Conservation (phyloP, 495 filamentous ascomycete genomes). For the Neurospora sp. region DNA sequence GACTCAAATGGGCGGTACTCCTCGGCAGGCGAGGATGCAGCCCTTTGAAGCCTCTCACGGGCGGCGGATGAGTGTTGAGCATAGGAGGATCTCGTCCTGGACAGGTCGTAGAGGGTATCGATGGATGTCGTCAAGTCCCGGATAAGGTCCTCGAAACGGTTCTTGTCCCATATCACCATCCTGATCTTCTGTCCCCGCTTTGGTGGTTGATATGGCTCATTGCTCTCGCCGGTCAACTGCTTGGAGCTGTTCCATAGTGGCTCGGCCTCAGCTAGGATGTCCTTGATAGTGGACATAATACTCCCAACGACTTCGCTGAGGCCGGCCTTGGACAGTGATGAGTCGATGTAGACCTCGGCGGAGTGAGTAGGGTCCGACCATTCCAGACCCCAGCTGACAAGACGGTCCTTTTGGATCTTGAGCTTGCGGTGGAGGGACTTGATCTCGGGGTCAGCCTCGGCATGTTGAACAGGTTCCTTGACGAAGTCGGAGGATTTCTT, state of each 20-base stretch:
- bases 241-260: conserved; percentile 52
- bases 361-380: conserved; percentile 66
- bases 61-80: conserved; percentile 20
- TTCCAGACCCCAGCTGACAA: conserved; percentile 82
- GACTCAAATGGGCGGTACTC: conserved; percentile 42
- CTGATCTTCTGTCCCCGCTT: conserved; percentile 33
- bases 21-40: conserved; percentile 23
- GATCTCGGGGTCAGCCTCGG: conserved; percentile 44
- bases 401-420: conserved; percentile 59
- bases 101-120: conserved; percentile 83
- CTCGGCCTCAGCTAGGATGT: conserved; percentile 77
- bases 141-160: conserved; percentile 57
- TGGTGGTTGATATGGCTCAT: conserved; percentile 22
- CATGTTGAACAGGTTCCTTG: conserved; percentile 55
- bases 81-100: conserved; percentile 51
- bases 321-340: conserved; percentile 71
- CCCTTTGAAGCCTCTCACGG: conserved; percentile 13
- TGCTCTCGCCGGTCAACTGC: conserved; percentile 33
- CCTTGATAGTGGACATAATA: conserved; percentile 83
- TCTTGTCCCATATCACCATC: conserved; percentile 48
- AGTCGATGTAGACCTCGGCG: conserved; percentile 65
- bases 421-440: conserved; percentile 46
- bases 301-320: conserved; percentile 79
- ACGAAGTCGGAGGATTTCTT: conserved; percentile 81
- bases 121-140: conserved; percentile 74